Conservation (phyloP, 2,329 filamentous ascomycete species). For the Acrocalymma vagum region DNA sequence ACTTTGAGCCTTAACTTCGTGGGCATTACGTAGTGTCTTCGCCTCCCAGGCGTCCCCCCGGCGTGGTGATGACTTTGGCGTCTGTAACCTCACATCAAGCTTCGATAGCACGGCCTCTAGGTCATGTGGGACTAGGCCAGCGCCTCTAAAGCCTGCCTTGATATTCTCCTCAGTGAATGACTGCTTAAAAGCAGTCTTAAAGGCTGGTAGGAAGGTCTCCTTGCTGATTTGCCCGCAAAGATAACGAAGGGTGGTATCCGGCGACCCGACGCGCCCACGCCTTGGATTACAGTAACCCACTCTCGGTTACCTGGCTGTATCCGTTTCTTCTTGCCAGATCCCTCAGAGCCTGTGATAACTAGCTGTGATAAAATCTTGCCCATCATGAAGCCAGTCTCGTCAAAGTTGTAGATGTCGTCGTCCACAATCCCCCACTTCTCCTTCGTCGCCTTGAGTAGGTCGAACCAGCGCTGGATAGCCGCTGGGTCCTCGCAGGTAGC, state of each 20-base stretch:
- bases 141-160: slow-evolving; percentile 36
- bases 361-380: slow-evolving; percentile 31
- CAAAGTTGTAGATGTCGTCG: slow-evolving; percentile 26
- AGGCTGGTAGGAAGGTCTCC: slow-evolving; percentile 29
- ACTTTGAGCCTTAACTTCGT: slow-evolving; percentile 10
- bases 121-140: slow-evolving; percentile 42
- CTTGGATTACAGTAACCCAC: slow-evolving; percentile 31
- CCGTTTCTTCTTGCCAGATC: slow-evolving; percentile 20
- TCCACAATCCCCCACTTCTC: slow-evolving; percentile 18
- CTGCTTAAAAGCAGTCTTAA: slow-evolving; percentile 30
- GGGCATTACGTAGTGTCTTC: slow-evolving; percentile 13
- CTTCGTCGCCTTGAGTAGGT: slow-evolving; percentile 2
- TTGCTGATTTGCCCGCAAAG: slow-evolving; percentile 31
- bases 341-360: slow-evolving; percentile 34
- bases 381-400: slow-evolving; percentile 44
- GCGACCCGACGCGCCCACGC: slow-evolving; percentile 9
- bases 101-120: slow-evolving; percentile 41
- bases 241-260: slow-evolving; percentile 23
- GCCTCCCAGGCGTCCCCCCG: slow-evolving; percentile 9
- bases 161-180: slow-evolving; percentile 39
- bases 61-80: slow-evolving; percentile 10
- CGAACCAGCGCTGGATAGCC: slow-evolving; percentile 10
- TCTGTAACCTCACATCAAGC: slow-evolving; percentile 32
- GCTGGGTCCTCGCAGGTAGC: slow-evolving; percentile 13
- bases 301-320: slow-evolving; percentile 35